Evolutionary conservation across 2,329 filamentous ascomycete species (phyloP), one percentile per base, ranked within the genome.

Genomic region (Verticillium tricorpus): DNA sequence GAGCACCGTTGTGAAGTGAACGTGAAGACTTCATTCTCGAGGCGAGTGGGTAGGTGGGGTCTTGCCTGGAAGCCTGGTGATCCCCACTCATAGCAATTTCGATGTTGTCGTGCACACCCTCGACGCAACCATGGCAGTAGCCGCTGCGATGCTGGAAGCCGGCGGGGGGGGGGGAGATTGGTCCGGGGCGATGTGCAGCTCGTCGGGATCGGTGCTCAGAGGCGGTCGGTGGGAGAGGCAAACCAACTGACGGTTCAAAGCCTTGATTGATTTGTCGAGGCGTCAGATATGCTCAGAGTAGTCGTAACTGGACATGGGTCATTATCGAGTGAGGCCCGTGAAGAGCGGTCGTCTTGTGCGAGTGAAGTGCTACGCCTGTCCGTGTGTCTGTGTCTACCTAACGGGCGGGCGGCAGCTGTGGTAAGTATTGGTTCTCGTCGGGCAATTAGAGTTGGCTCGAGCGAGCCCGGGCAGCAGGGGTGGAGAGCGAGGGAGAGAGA

Each of bases 51-150:
- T 34, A 35, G 31, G 64, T 61, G 63, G 63, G 63, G 60, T 64
- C 75, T 75, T 80, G 78, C 85, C 84, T 86, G 73, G 79, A 78
- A 76, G 76, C 75, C 72, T 76, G 76, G 77, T 81, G 80, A 76
- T 86, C 82, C 77, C 81, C 82, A 81, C 79, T 87, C 85, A 88
- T 88, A 87, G 82, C 85, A 85, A 68, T 71, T 75, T 67, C 64
- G 63, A 63, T 65, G 64, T 59, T 60, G 55, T 64, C 45, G 64
- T 61, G 64, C 61, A 62, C 61, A 60, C 62, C 62, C 62, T 64
- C 63, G 60, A 63, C 65, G 64, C 59, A 59, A 57, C 60, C 65
- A 66, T 66, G 62, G 62, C 65, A 61, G 52, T 25, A 61, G 12
- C 45, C 19, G 8, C 19, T 22, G 45, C 50, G 25, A 34, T 25